These are phyloP conservation scores for Ustilago crameri DNA, from an alignment of 1,284 basidiomycete species.

Conservation along the genomic window DNA sequence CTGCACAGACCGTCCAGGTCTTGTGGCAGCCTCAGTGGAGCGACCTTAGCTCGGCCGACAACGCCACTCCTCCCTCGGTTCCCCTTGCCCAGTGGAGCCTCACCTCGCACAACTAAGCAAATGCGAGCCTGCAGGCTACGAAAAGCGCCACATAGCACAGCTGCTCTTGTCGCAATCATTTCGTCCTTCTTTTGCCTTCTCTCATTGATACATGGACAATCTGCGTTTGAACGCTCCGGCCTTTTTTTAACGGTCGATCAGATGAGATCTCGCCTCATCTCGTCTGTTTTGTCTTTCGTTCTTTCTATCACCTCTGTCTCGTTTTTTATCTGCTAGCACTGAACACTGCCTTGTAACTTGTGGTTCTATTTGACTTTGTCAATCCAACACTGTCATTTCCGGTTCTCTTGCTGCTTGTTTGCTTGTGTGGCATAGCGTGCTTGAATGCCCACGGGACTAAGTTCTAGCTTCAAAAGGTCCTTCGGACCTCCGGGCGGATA, in stretches of 20 bases:
- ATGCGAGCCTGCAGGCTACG: background rate
- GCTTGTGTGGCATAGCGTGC: no score
- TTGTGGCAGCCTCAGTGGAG: constrained; percentile 67
- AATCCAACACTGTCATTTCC: constrained; percentile 12
- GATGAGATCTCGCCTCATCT: background rate
- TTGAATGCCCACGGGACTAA: no score
- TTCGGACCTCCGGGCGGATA: no score
- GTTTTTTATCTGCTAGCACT: background rate
- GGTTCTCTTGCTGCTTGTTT: background rate
- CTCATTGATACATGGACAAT: constrained; percentile 17
- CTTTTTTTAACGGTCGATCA: constrained; percentile 10
- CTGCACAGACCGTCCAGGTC: constrained; percentile 71
- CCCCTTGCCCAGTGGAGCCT: constrained; percentile 61
- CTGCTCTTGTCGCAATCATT: background rate
- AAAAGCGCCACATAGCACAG: background rate
- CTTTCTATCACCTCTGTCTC: background rate
- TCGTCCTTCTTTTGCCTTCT: background rate
- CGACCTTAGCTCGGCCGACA: constrained; percentile 49
- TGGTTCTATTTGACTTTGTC: background rate
- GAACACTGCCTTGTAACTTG: constrained; percentile 11
- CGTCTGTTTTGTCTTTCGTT: background rate
- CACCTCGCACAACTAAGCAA: constrained; percentile 59
- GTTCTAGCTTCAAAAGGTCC: no score
- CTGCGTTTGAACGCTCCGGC: constrained; percentile 5
- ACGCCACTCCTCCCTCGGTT: constrained; percentile 57